Base-by-base conservation (phyloP, 1,139 yeast genomes). In the Diutina sp. region DNA sequence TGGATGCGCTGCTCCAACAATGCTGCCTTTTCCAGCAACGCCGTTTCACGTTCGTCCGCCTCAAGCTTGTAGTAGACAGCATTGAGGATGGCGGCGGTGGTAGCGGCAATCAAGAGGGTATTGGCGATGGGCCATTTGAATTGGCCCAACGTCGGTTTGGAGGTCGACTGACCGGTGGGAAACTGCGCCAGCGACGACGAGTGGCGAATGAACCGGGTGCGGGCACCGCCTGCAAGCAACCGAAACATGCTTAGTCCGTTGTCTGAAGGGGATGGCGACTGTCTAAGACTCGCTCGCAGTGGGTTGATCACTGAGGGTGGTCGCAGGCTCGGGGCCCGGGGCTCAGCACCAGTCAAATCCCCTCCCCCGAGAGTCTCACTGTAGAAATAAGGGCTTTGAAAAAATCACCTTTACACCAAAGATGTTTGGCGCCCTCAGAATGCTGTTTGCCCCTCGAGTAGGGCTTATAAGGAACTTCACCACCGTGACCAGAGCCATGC, bases 111-210 rank as follows among this genome's bases (percentile, higher is more conserved):
- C 38, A 76, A 67, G 56, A 76, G 73, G 4, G 76, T 68, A 60
- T 76, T 76, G 51, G 72, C 66, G 25, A 75, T 63, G 6, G 80
- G 78, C 58, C 64, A 67, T 56, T 66, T 67, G 63, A 76, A 76
- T 60, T 76, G 73, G 29, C 72, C 64, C 18, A 76, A 58, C 29
- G 61, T 66, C 7, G 80, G 80, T 58, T 73, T 72, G 3, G 61
- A 38, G 9, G 58, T 60, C 16, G 56, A 52, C 11, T 60, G 58
- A 52, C 60, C 60, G 29, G 46, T 47, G n/a, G 65, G 64, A 56
- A 63, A 61, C 38, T 56, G 57, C 6, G 59, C 60, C 44, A 60
- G 28, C 51, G 54, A 30, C 12, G 52, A 16, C 25, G 47, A 18
- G 25, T 8, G 5, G 9, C 25, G 47, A 7, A 18, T 7, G 25